Conservation (phyloP, 2,329 filamentous ascomycete species). For the Cryphonectria parasitica region DNA sequence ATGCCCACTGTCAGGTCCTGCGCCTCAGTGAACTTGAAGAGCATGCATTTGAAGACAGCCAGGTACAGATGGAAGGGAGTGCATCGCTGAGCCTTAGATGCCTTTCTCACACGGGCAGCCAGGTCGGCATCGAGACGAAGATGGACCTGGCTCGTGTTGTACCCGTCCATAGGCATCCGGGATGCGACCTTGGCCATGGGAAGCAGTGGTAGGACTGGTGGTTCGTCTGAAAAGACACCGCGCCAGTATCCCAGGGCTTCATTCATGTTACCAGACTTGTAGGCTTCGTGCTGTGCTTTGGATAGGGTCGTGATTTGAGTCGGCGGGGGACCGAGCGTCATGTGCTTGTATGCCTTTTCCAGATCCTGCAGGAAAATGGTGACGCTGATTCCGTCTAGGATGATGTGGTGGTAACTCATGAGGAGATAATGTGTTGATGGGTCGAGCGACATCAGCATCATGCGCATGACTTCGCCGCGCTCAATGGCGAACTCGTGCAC, state of each 20-base stretch:
- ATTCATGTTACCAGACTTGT: background rate
- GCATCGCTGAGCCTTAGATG: too few species aligned
- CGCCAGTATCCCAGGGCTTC: conserved; percentile 9
- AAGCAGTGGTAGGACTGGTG: background rate
- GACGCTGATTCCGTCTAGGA: conserved; percentile 8
- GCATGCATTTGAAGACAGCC: conserved; percentile 50
- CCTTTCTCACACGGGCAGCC: background rate
- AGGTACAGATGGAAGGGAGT: background rate
- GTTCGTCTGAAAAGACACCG: background rate
- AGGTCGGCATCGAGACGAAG: background rate
- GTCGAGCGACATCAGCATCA: conserved; percentile 40
- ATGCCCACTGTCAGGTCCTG: conserved; percentile 46
- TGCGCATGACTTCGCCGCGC: background rate
- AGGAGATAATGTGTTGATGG: conserved; percentile 39
- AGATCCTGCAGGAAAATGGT: background rate
- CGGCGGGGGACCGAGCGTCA: background rate
- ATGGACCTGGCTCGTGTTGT: background rate
- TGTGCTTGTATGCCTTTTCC: background rate
- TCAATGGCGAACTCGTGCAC: background rate
- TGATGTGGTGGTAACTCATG: conserved; percentile 33
- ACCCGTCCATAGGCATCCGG: background rate
- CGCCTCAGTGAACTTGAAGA: conserved; percentile 47
- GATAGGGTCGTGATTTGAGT: background rate
- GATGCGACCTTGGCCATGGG: background rate
- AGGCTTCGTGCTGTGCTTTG: background rate